Conservation (phyloP, 441 rosid species). For the Populus trichocarpa region DNA sequence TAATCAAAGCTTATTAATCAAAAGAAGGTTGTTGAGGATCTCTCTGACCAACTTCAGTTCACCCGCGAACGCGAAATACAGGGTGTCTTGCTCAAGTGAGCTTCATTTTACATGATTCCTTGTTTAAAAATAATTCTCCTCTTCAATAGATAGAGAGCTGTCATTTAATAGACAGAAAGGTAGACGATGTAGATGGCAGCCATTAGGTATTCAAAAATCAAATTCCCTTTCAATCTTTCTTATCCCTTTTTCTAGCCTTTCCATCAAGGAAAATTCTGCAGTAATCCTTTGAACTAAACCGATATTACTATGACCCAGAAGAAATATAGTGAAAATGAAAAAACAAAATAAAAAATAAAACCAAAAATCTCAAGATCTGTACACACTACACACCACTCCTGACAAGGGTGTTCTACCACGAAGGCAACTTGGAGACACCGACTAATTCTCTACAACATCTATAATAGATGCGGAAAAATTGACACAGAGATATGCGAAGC, state of each 20-base stretch:
- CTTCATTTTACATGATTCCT: neutral
- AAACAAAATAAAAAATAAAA: neutral
- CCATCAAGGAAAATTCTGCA: conserved; percentile 7
- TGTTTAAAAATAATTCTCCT: neutral
- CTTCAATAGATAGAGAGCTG: neutral
- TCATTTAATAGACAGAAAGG: neutral
- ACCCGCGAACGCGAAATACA: neutral
- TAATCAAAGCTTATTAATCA: neutral
- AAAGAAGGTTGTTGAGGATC: neutral
- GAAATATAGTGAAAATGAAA: neutral
- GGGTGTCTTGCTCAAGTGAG: neutral
- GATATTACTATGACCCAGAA: conserved; percentile 2
- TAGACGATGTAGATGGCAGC: too few species aligned
- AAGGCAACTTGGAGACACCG: conserved; percentile 23
- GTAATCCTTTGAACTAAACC: conserved; percentile 7
- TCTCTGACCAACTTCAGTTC: neutral
- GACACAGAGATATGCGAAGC: neutral
- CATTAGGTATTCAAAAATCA: neutral
- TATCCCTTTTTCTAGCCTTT: neutral
- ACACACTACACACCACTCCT: conserved; percentile 26
- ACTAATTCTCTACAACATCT: conserved; percentile 18
- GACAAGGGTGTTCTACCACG: conserved; percentile 15
- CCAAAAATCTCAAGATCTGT: conserved; percentile 25
- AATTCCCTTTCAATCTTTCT: neutral
- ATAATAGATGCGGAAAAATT: neutral